Conservation (phyloP, 2,329 filamentous ascomycete species). For the Xylaria digitata region DNA sequence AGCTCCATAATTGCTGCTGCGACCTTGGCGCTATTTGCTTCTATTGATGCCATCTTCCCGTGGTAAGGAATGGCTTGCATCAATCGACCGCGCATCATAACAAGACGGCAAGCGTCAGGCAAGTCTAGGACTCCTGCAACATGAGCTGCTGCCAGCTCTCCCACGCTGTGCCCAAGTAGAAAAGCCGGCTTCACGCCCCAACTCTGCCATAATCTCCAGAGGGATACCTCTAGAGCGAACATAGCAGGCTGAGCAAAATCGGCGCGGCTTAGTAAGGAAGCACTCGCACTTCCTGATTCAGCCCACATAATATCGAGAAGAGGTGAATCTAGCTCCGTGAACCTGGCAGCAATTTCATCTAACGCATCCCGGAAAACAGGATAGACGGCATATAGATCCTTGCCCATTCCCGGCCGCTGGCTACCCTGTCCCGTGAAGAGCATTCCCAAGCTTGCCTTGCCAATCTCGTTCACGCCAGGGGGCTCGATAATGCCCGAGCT, state of each 20-base stretch:
- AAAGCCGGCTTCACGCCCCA: slow-evolving; percentile 48
- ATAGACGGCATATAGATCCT: slow-evolving; percentile 43
- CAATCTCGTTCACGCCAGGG: slow-evolving; percentile 2
- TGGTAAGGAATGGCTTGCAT: slow-evolving; percentile 44
- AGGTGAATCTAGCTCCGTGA: slow-evolving; percentile 44
- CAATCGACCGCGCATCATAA: slow-evolving; percentile 49
- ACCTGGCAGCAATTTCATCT: slow-evolving; percentile 38
- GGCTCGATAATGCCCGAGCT: not conserved
- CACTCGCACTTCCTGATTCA: slow-evolving; percentile 37
- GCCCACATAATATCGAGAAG: slow-evolving; percentile 50
- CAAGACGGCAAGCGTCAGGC: slow-evolving; percentile 49
- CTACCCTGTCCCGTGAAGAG: slow-evolving; percentile 54
- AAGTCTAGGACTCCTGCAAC: slow-evolving; percentile 50
- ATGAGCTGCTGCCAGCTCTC: slow-evolving; percentile 49
- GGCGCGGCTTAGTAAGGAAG: slow-evolving; percentile 46
- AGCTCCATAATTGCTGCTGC: slow-evolving; percentile 38
- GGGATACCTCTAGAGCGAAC: slow-evolving; percentile 50
- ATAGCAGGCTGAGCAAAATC: slow-evolving; percentile 51
- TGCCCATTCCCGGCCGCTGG: slow-evolving; percentile 50
- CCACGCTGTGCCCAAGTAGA: slow-evolving; percentile 49
- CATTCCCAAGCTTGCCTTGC: slow-evolving; percentile 44
- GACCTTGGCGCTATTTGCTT: slow-evolving; percentile 44
- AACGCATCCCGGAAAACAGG: slow-evolving; percentile 47
- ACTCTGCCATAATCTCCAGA: slow-evolving; percentile 49
- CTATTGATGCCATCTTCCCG: slow-evolving; percentile 47